Base-by-base conservation (phyloP, 495 filamentous ascomycete species). In the Cryomyces antarcticus region DNA sequence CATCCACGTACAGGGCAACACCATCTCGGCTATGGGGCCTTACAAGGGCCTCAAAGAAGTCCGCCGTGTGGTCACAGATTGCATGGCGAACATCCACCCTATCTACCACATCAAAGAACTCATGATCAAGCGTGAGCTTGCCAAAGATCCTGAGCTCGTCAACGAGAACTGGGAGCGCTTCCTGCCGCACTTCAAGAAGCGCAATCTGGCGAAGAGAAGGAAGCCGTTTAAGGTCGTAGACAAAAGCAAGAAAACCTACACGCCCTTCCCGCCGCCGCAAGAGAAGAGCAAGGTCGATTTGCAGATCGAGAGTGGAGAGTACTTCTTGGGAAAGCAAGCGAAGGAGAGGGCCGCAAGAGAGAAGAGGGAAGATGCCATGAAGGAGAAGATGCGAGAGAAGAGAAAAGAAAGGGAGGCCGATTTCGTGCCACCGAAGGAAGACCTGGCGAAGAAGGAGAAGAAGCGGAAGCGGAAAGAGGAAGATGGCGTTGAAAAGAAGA, bases 101-200 rank as follows among this genome's bases (percentile, higher is more conserved):
- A 86, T 86, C 51, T 93, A 92, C 61, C 75, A 87, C 54, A 88
- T 99, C 66, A 99, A 99, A 44, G 87, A 95, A 58, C 71, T 96
- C 56, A 95, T 96, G 89, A 93, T 99, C 65, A 94, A 93, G 65
- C 79, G 87, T 28, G 92, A 99, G 62, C 68, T 99, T n/a, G 81
- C 80, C 39, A 94, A 95, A 61, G 88, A 96, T 55, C 88, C 88
- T 2, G 79, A 78, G 29, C 71, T 97, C 17, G 79, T 69, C 30
- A 66, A 78, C 52, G 84, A 96, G 59, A 85, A 78, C 52, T 97
- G 89, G 89, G 82, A 89, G 50, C 78, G 92, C 6, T 99, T 95
- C 65, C 66, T 99, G 30, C 89, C 89, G 24, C 83, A 97, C 59
- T 97, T 95, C 70, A 96, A 95, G 76, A 94, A 89, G 68, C 72